Evolutionary conservation across 306 rosid species (phyloP).

Genomic region (Dalbergia oliveri): DNA sequence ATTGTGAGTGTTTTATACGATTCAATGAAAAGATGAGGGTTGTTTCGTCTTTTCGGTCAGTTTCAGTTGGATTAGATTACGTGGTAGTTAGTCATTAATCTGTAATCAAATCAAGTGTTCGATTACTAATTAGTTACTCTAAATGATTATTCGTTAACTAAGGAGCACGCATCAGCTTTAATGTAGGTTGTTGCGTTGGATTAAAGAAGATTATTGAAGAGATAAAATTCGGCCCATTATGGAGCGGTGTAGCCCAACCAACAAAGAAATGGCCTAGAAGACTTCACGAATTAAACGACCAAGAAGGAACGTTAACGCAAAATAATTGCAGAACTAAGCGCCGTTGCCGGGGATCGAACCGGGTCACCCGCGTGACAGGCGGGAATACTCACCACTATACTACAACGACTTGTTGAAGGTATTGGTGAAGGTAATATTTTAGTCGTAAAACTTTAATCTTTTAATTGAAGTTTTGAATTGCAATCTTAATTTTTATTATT

Average conservation of each 20-base stretch:
- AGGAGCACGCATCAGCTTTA: not conserved
- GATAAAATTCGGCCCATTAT: too few relatives aligned
- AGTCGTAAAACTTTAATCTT: too few relatives aligned
- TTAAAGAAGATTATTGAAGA: not conserved
- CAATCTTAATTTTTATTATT: too few relatives aligned
- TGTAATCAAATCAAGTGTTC: not conserved
- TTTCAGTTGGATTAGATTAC: not conserved
- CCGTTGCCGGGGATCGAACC: slow-evolving; percentile 68
- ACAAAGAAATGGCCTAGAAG: too few relatives aligned
- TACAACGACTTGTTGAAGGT: slow-evolving; percentile 48
- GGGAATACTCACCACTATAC: slow-evolving; percentile 64
- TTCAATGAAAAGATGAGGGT: not conserved
- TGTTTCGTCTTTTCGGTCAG: not conserved
- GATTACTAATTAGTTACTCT: not conserved
- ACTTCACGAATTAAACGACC: too few relatives aligned
- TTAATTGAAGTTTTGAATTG: too few relatives aligned
- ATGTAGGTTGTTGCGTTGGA: not conserved
- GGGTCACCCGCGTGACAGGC: slow-evolving; percentile 54
- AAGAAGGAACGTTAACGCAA: too few relatives aligned
- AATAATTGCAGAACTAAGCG: not conserved
- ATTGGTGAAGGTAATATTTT: not conserved
- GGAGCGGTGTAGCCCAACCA: too few relatives aligned
- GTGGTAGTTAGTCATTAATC: not conserved
- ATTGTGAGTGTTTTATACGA: not conserved
- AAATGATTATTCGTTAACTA: not conserved